Conservation (phyloP, 805 yeast species). For the Sungouiozyma ichnusensis region DNA sequence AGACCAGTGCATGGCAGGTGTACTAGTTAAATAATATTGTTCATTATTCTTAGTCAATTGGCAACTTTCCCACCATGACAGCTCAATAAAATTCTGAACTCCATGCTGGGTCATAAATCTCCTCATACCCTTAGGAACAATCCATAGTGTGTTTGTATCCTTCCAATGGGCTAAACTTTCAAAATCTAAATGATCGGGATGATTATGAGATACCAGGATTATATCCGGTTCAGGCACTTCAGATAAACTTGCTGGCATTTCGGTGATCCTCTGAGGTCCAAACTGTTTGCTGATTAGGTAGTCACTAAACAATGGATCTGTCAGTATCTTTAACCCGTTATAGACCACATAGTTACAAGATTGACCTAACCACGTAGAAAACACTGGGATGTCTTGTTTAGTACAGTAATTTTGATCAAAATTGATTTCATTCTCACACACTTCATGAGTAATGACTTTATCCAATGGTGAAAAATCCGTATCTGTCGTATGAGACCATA, state of each 20-base stretch:
- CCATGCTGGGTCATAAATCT: constrained; percentile 49
- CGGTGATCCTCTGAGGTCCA: constrained; percentile 80
- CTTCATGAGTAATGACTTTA: background rate
- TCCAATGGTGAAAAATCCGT: constrained; percentile 1
- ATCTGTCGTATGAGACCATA: constrained; percentile 40
- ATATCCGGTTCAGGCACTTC: constrained; percentile 61
- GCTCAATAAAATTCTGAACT: constrained; percentile 52
- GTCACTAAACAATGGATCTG: constrained; percentile 75
- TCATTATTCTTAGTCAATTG: constrained; percentile 34
- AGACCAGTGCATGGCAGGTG: constrained; percentile 97
- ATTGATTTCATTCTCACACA: constrained; percentile 1
- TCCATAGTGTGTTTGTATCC: constrained; percentile 46
- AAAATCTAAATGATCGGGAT: constrained; percentile 86
- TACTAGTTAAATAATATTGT: constrained; percentile 68
- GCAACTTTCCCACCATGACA: constrained; percentile 87
- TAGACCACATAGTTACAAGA: constrained; percentile 70
- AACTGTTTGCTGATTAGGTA: constrained; percentile 48
- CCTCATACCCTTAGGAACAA: constrained; percentile 76
- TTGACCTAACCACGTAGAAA: constrained; percentile 86
- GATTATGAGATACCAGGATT: constrained; percentile 82
- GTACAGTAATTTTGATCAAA: constrained; percentile 1
- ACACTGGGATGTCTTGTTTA: constrained; percentile 8
- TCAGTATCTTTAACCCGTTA: constrained; percentile 60
- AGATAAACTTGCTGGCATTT: constrained; percentile 56
- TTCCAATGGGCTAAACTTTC: constrained; percentile 37